Evolutionary conservation across 2,329 filamentous ascomycete genomes (phyloP).

Genomic region (Zymoseptoria tritici): DNA sequence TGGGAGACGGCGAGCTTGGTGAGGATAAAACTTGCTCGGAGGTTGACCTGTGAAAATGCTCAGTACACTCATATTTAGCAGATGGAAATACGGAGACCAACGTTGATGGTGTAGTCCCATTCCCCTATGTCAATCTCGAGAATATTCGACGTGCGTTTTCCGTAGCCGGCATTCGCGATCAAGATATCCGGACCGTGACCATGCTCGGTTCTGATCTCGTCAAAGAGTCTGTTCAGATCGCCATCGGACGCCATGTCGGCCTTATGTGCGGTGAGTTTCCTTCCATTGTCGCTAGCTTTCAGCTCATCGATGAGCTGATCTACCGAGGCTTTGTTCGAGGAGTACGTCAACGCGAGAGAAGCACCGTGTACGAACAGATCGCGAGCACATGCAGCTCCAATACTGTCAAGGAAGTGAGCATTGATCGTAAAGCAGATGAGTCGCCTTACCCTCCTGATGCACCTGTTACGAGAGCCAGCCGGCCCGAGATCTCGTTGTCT

Average conservation of each 20-base stretch:
- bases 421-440: not conserved
- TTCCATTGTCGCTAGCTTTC: constrained; percentile 17
- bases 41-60: constrained; percentile 41
- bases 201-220: constrained; percentile 48
- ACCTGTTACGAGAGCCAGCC: constrained; percentile 53
- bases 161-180: constrained; percentile 59
- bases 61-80: too few relatives aligned
- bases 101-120: constrained; percentile 54
- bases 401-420: constrained; percentile 35
- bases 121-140: constrained; percentile 56
- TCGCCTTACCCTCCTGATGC: constrained; percentile 51
- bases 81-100: constrained; percentile 36
- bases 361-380: constrained; percentile 47
- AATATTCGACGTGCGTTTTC: constrained; percentile 47
- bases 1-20: constrained; percentile 53
- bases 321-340: constrained; percentile 43
- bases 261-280: constrained; percentile 48
- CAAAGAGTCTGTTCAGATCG: constrained; percentile 49
- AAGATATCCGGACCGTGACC: constrained; percentile 54
- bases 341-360: constrained; percentile 54
- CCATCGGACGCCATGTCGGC: constrained; percentile 51
- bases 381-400: constrained; percentile 52
- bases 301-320: constrained; percentile 35
- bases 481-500: constrained; percentile 40
- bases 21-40: constrained; percentile 56